Base-by-base conservation (phyloP, 768 basidiomycete genomes). In the Tulasnella sp. region DNA sequence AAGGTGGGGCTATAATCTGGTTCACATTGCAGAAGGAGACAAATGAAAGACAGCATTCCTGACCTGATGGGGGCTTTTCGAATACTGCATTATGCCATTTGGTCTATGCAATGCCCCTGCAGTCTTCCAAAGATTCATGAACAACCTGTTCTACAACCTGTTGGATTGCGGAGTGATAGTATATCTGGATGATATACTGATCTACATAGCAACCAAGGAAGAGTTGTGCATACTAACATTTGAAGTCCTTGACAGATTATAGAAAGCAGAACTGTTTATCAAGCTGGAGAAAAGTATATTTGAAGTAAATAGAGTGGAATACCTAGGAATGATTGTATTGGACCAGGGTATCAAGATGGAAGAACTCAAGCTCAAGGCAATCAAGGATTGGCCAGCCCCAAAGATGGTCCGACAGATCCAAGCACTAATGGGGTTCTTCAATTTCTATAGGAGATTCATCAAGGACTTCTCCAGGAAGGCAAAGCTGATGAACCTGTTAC, bases 31-130 rank as follows among this genome's bases (percentile, higher is more conserved):
- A 12, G 32, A 46, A n/a, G 63, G 63, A 0, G 50, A 64, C 53
- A 63, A 64, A 49, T 60, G 60, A 59, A 67, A 66, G 37, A 68
- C 67, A 4, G 67, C 65, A 0, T 67, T 69, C 59, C 23, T 49
- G 2, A 62, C 55, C 8, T 57, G 62, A 2, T 64, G 60, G 35
- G 65, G 66, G 4, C 59, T 42, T n/a, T 66, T 52, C 54, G 62
- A 67, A 55, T 65, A 53, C 40, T 43, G 54, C 1, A 64, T 67
- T 29, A 67, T 67, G 66, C 65, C 65, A 0, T 63, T 65, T 27
- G 65, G 65, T 8, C 62, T 67, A n/a, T 62, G 63, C 12, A 67
- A 67, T 41, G 64, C 64, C 4, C 65, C 65, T 9, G 62, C 63
- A 2, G 31, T 59, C 1, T 66, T 66, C 59, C 66, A 67, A 49